Evolutionary conservation across 23 red algal species (phyloP), one percentile per base, ranked within the genome.

Genomic region (Cyanidium caldarium): DNA sequence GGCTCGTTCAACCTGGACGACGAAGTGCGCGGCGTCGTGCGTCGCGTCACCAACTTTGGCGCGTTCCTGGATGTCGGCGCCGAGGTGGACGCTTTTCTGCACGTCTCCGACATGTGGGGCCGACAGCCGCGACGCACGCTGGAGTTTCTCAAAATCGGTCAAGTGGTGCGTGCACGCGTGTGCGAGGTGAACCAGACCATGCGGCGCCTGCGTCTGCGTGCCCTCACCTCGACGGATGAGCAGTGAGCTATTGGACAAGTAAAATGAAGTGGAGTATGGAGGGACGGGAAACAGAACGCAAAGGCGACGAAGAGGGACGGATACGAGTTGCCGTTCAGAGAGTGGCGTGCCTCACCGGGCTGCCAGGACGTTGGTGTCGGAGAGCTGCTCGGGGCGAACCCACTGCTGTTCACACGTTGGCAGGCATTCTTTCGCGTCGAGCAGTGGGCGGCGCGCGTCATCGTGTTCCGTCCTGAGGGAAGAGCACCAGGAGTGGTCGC

Each of bases 31-130:
- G 87, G 87, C 34, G 66, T 58, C 28, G 65, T 94, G 0, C 71
- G 72, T 45, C 74, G 87, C 0, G 73, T 94, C 28, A 82, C 87
- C 2, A 94, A 94, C 42, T 94, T 70, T 74, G 87, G 87, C 14
- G 87, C 79, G n/a, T 94, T 81, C 38, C 35, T 94, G 13, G 87
- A 94, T 71, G 72, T 94, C 20, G 87, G 87, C 3, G 77, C 81
- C 13, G 81, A 81, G 46, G 38, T 77, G 42, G 68, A 80, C 23
- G 87, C 44, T 20, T 94, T 94, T 86, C 37, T 94, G 81, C 87
- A 94, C 34, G 81, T 94, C 1, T 44, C 65, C 3, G 76, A 65
- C 0, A 12, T 94, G 2, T 94, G 81, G 76, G 87, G 87, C 23
- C 46, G 40, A 2, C 36, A 57, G 26, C 77, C 65, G 72, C 78